These are phyloP conservation scores for Paratinospora sagittata DNA, from an alignment of 164 flowering plant species.

Conservation along the genomic window DNA sequence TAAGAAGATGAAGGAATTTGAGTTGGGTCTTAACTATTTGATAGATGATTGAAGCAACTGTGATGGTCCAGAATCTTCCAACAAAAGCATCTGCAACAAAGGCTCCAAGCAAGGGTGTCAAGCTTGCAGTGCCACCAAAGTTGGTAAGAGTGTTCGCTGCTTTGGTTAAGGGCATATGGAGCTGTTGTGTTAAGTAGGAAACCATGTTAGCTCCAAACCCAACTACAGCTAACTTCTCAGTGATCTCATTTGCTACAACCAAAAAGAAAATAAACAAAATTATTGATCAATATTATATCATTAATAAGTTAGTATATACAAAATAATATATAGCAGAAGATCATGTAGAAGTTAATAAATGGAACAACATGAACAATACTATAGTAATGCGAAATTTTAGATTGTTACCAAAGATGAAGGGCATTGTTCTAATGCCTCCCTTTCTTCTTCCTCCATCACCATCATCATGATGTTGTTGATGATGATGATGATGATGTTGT, in stretches of 20 bases:
- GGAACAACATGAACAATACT: background rate
- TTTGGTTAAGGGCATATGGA: constrained; percentile 77
- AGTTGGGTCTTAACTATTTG: constrained; percentile 22
- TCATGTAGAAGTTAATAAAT: background rate
- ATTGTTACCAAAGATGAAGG: constrained; percentile 11
- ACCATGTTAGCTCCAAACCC: constrained; percentile 84
- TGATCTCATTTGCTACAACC: constrained; percentile 72
- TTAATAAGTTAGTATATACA: background rate
- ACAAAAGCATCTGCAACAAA: constrained; percentile 76
- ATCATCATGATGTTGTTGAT: no score
- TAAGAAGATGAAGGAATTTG: background rate
- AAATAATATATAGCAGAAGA: background rate
- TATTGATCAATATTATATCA: no score
- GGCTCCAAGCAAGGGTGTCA: constrained; percentile 88
- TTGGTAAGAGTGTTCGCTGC: constrained; percentile 93
- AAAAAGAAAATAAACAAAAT: constrained; percentile 7
- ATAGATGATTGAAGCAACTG: constrained; percentile 72
- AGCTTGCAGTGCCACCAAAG: constrained; percentile 79
- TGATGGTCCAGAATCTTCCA: constrained; percentile 90
- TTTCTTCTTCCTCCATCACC: constrained; percentile 3
- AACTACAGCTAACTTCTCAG: constrained; percentile 93
- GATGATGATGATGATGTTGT: no score
- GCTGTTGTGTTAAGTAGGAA: constrained; percentile 69
- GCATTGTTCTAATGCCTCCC: constrained; percentile 12
- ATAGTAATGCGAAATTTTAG: background rate